phyloP scores from a whole-genome alignment of 257 asterid species.

The Penstemon newberryi region DNA sequence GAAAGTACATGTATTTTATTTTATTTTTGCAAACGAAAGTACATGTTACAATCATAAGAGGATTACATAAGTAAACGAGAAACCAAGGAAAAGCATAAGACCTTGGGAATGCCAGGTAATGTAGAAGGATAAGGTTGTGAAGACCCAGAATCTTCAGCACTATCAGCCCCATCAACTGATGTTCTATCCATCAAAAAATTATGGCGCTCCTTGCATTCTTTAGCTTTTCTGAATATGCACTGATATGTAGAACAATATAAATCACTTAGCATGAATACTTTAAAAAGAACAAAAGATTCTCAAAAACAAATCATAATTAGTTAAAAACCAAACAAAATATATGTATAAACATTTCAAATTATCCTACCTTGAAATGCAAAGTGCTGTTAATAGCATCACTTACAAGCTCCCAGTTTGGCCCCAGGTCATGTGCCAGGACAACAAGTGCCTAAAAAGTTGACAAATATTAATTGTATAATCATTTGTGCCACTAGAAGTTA shows the following conservation, averaged over 20 bases:
- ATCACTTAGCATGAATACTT: slow-evolving; percentile 1
- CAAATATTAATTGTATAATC: slow-evolving; percentile 15
- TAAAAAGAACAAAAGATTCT: not conserved
- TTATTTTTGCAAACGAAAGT: too few relatives aligned
- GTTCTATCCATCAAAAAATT: slow-evolving; percentile 65
- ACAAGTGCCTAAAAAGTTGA: slow-evolving; percentile 72
- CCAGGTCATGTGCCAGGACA: slow-evolving; percentile 96
- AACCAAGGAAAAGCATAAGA: slow-evolving; percentile 28
- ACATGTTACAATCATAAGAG: not conserved
- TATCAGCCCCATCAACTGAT: slow-evolving; percentile 89
- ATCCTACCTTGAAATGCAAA: slow-evolving; percentile 82
- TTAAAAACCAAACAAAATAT: not conserved
- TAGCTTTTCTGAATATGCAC: slow-evolving; percentile 87
- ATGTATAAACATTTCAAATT: slow-evolving; percentile 4
- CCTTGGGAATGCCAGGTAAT: slow-evolving; percentile 98
- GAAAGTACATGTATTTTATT: not conserved
- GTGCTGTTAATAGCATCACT: slow-evolving; percentile 92
- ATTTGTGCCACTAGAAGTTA: slow-evolving; percentile 13
- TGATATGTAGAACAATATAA: slow-evolving; percentile 36
- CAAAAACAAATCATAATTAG: not conserved
- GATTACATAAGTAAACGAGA: slow-evolving; percentile 22
- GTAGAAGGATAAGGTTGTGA: slow-evolving; percentile 87
- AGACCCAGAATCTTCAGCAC: slow-evolving; percentile 96
- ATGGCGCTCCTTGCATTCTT: slow-evolving; percentile 94
- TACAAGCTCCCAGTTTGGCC: slow-evolving; percentile 98